phyloP scores from a whole-genome alignment of 2,329 filamentous ascomycete species.

The Colletotrichum godetiae region DNA sequence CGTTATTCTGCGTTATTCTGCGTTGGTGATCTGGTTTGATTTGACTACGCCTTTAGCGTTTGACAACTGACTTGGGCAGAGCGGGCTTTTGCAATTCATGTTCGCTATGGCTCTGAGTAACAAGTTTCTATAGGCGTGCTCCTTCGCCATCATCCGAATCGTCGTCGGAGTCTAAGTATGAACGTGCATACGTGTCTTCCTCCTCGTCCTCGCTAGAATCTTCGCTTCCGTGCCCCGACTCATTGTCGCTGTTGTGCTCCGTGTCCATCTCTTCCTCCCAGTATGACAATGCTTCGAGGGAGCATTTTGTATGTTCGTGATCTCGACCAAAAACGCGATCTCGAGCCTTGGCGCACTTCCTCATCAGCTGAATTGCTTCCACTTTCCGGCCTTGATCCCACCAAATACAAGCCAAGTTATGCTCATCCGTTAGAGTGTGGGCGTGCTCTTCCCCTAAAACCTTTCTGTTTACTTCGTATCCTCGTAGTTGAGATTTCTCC shows the following conservation, averaged over 20 bases:
- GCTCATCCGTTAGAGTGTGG: fast-evolving
- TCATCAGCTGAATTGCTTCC: background rate
- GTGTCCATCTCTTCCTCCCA: background rate
- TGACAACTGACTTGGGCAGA: no score
- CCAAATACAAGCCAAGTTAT: background rate
- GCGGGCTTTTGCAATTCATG: background rate
- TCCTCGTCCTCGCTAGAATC: background rate
- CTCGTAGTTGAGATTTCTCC: background rate
- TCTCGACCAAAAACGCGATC: background rate
- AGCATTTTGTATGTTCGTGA: background rate
- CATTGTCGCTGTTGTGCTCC: background rate
- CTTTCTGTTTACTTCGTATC: background rate
- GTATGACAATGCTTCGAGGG: background rate
- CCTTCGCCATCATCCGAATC: background rate
- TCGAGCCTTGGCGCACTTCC: background rate
- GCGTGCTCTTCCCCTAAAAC: background rate
- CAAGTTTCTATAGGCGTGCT: background rate
- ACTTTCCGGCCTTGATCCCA: background rate
- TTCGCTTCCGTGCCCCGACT: background rate
- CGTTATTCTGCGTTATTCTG: no score
- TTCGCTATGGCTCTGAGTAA: background rate
- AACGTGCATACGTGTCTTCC: background rate
- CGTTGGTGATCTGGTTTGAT: background rate
- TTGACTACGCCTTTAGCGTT: no score
- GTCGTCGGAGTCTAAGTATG: background rate